Base-by-base conservation (phyloP, 495 filamentous ascomycete genomes). In the Darksidea phi region DNA sequence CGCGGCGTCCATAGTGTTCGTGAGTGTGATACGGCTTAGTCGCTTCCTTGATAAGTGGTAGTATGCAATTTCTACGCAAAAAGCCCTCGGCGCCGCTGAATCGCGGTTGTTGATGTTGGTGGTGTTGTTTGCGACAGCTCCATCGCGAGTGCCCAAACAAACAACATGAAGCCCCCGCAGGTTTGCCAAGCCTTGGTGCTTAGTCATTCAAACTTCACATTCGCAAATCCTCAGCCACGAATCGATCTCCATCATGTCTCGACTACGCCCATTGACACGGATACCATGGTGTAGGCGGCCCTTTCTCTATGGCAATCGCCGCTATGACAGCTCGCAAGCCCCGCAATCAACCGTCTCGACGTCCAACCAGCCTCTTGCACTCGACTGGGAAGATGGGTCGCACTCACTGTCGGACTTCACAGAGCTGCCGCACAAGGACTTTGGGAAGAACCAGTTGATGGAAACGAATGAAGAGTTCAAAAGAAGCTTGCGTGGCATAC, bases 361-460 rank as follows among this genome's bases (percentile, higher is more conserved):
- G 1, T 43, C 51, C 6, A 17, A 18, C 13, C 57, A 67, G 21
- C 67, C 68, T 20, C 63, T 77, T 34, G 75, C 78, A 0, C 59
- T 76, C 3, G 82, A 84, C 68, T 96, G 91, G 91, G 91, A 96
- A 61, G 83, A 90, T 18, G 28, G 37, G 4, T 36, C 51, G 7
- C 66, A 55, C 1, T 38, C 37, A 12, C 61, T 68, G 37, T 50
- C 54, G 38, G 79, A 83, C 20, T 96, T 96, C 77, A 84, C 86
- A n/a, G 82, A 96, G 66, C 84, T 96, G 10, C 91, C 91, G 0
- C 88, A 92, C 54, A 80, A 83, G 61, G 88, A 92, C 64, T 97
- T 97, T 68, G 94, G 95, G 13, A 86, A 90, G 62, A 98, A 97
- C 67, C 95, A 97, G 69, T 88, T 96, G 69, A 95, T 97, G 76